Evolutionary conservation across 108 stramenopile genomes (phyloP).

Genomic region (Schizochytrium sp.): DNA sequence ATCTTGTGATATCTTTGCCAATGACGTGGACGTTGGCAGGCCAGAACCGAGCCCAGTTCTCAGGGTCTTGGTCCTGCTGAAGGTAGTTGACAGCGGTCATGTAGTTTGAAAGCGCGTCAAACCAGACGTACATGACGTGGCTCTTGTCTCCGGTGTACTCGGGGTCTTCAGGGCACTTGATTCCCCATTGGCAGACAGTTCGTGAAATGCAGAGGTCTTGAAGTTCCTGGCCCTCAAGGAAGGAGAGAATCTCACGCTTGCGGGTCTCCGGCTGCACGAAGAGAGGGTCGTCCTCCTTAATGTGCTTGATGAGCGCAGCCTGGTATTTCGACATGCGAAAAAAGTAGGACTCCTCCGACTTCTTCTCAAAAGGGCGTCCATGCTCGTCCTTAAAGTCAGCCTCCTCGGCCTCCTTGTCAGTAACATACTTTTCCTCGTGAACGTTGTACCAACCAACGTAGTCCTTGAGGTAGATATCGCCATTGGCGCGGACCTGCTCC

Average conservation of each 20-base stretch:
- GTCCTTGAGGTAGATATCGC: constrained; percentile 91
- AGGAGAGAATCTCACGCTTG: constrained; percentile 83
- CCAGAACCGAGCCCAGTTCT: constrained; percentile 84
- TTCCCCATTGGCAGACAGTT: constrained; percentile 96
- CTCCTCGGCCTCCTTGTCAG: constrained; percentile 89
- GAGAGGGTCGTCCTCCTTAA: constrained; percentile 84
- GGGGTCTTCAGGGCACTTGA: constrained; percentile 87
- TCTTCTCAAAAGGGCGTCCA: constrained; percentile 90
- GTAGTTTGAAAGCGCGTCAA: constrained; percentile 98
- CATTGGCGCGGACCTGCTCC: constrained; percentile 83
- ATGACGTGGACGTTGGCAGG: constrained; percentile 95
- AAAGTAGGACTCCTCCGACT: constrained; percentile 96
- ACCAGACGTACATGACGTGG: constrained; percentile 99
- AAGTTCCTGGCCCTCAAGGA: constrained; percentile 84
- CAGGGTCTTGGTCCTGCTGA: constrained; percentile 74
- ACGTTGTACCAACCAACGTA: constrained; percentile 98
- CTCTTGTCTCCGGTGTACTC: constrained; percentile 59
- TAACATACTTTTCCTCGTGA: constrained; percentile 96
- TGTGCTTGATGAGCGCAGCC: constrained; percentile 84
- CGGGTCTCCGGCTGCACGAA: constrained; percentile 93
- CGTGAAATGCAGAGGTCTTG: constrained; percentile 92
- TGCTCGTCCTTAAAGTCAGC: constrained; percentile 87
- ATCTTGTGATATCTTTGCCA: constrained; percentile 98
- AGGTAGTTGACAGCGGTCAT: constrained; percentile 89
- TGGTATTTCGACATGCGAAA: constrained; percentile 95